Percentiles rank a stretch among this genome's conserved stretches.
phyloP scores from a whole-genome alignment of 495 filamentous ascomycete genomes.

The Penicillium riverlandense region DNA sequence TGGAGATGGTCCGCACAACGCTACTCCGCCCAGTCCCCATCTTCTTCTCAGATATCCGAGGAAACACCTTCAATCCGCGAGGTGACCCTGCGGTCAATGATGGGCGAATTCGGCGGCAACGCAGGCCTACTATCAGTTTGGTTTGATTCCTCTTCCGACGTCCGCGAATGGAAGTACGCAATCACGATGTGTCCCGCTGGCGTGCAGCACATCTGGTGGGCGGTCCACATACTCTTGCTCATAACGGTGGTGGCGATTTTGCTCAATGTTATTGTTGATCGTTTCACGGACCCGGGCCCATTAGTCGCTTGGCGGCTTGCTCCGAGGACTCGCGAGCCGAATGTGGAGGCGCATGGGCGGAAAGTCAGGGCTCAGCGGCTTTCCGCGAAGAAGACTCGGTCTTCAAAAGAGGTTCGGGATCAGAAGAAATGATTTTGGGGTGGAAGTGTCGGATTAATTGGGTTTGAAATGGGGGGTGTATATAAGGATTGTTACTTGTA shows the following conservation, averaged over 20 bases:
- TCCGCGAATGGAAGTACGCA: constrained; percentile 68
- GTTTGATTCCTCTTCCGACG: constrained; percentile 59
- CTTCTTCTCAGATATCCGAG: not conserved
- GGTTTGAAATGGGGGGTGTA: no score
- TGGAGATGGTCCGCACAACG: constrained; percentile 31
- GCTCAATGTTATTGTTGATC: constrained; percentile 2
- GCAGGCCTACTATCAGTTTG: constrained; percentile 81
- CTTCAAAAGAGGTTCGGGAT: no score
- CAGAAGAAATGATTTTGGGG: no score
- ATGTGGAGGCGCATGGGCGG: not conserved
- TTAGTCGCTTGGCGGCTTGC: no score
- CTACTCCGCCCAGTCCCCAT: constrained; percentile 2
- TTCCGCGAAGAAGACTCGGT: not conserved
- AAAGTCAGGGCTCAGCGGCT: not conserved
- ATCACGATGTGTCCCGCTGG: constrained; percentile 71
- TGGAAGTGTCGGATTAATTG: no score
- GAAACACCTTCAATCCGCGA: constrained; percentile 55
- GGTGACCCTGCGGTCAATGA: constrained; percentile 96
- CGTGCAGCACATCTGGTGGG: constrained; percentile 92
- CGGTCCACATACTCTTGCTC: constrained; percentile 66
- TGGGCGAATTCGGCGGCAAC: constrained; percentile 88
- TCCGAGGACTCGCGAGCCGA: no score
- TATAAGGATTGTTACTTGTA: no score
- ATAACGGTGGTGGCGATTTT: constrained; percentile 33
- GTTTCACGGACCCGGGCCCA: not conserved